phyloP scores from a whole-genome alignment of 768 basidiomycete genomes.

The Pisolithus sp. region DNA sequence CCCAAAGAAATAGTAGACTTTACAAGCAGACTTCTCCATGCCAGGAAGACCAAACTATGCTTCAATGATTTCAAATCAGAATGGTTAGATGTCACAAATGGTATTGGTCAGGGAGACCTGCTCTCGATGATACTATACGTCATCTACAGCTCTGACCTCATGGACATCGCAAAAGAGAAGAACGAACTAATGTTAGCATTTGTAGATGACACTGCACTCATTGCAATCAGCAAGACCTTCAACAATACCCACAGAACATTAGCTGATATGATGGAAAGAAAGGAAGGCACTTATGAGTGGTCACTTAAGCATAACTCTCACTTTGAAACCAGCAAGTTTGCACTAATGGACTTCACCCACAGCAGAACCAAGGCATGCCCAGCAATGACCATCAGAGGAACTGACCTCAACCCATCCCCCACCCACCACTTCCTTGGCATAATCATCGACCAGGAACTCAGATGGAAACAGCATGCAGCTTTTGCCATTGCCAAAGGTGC shows the following conservation, averaged over 20 bases:
- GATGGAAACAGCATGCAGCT: not conserved
- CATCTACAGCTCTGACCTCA: not conserved
- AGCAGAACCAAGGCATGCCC: not conserved
- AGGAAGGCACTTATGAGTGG: not conserved
- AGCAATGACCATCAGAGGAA: not conserved
- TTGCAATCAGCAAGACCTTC: too few species aligned
- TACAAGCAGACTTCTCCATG: not conserved
- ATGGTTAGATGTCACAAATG: not conserved
- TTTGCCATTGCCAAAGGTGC: not conserved
- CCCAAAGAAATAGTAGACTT: not conserved
- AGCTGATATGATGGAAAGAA: not conserved
- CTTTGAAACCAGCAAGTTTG: too few species aligned
- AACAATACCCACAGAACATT: not conserved
- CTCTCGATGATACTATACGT: not conserved
- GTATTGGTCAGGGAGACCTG: not conserved
- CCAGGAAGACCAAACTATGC: not conserved
- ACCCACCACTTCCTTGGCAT: constrained; percentile 1
- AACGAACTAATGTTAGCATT: not conserved
- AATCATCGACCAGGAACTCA: constrained; percentile 2
- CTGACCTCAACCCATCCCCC: not conserved
- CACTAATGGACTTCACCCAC: not conserved
- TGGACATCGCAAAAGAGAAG: too few species aligned
- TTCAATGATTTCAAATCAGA: not conserved
- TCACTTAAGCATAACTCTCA: not conserved
- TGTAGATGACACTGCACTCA: too few species aligned